Conservation (phyloP, 2,329 filamentous ascomycete species). For the Byssochlamys sp. region DNA sequence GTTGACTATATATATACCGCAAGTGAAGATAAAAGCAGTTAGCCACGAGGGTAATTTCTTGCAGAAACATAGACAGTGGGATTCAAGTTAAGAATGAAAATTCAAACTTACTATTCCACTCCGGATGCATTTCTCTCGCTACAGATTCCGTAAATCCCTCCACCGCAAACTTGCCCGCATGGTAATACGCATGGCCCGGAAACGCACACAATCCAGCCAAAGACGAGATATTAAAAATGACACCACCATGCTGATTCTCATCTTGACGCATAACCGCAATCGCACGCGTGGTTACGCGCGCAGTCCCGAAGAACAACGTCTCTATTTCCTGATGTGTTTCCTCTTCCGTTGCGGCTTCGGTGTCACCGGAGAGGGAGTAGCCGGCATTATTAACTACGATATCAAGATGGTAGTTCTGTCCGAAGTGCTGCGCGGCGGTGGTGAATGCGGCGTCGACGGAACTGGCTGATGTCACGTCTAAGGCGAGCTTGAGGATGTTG, state of each 20-base stretch:
- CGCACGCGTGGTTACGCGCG: slow-evolving; percentile 29
- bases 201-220: slow-evolving; percentile 12
- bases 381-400: slow-evolving; percentile 15
- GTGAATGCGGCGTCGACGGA: slow-evolving; percentile 30
- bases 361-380: slow-evolving; percentile 12
- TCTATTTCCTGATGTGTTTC: slow-evolving; percentile 10
- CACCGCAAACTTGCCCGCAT: slow-evolving; percentile 15
- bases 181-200: slow-evolving; percentile 12
- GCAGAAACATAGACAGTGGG: neutral
- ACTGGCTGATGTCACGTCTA: slow-evolving; percentile 39
- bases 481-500: slow-evolving; percentile 36
- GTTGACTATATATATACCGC: slow-evolving; percentile 22
- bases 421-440: slow-evolving; percentile 24
- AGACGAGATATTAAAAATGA: slow-evolving; percentile 13
- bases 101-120: slow-evolving; percentile 11
- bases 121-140: slow-evolving; percentile 10
- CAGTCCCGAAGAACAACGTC: slow-evolving; percentile 29
- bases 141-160: slow-evolving; percentile 15
- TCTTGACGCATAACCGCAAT: slow-evolving; percentile 31
- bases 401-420: slow-evolving; percentile 21
- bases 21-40: no score
- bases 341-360: slow-evolving; percentile 9
- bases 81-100: neutral
- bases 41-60: no score
- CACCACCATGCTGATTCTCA: slow-evolving; percentile 13